phyloP scores from a whole-genome alignment of 2,329 filamentous ascomycete genomes.

The Claviceps sp. region DNA sequence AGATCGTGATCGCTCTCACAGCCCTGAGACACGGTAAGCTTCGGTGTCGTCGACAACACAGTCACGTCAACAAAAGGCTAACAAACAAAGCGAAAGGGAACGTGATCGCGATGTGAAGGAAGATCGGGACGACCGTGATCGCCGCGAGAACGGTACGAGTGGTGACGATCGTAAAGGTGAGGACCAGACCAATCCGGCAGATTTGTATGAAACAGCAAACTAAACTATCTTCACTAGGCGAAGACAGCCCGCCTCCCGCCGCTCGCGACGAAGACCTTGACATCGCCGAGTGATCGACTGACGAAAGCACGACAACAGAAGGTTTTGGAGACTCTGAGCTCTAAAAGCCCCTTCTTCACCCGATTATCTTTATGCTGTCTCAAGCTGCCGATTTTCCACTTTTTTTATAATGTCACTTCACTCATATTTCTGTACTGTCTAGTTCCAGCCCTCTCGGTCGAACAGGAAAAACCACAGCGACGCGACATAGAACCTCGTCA shows the following conservation, averaged over 20 bases:
- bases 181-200: slow-evolving; percentile 4
- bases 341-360: slow-evolving; percentile 2
- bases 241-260: slow-evolving; percentile 64
- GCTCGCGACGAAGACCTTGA: slow-evolving; percentile 82
- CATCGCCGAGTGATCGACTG: slow-evolving; percentile 57
- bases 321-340: slow-evolving; percentile 4
- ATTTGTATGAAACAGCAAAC: background rate
- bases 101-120: slow-evolving; percentile 46
- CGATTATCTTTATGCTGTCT: slow-evolving; percentile 9
- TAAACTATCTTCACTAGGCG: background rate
- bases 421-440: slow-evolving; percentile 9
- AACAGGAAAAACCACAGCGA: slow-evolving; percentile 6
- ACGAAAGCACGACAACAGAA: background rate
- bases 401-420: background rate
- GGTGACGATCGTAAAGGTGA: slow-evolving; percentile 85
- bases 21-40: slow-evolving; percentile 47
- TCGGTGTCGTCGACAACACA: background rate
- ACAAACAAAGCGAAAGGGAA: slow-evolving; percentile 23
- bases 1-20: slow-evolving; percentile 64
- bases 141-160: slow-evolving; percentile 65
- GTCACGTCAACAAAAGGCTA: slow-evolving; percentile 12
- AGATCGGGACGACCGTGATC: slow-evolving; percentile 58
- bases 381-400: background rate
- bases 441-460: slow-evolving; percentile 11
- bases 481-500: slow-evolving; percentile 12